Base-by-base conservation (phyloP, 805 yeast genomes). In the Cyberlindnera nakhonratchasimensis region DNA sequence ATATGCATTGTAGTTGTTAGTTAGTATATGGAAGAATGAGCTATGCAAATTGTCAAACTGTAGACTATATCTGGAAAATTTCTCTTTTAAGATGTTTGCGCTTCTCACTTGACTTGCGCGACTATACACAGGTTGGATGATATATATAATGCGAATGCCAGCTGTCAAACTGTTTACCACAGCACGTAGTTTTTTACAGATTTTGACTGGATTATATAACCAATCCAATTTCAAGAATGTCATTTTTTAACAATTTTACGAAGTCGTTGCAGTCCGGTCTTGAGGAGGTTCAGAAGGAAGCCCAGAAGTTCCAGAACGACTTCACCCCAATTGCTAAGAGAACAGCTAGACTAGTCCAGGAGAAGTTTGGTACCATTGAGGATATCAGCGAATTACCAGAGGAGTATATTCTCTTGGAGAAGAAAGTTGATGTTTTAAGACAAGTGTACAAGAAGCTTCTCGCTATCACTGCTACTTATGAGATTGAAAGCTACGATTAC, bases 401-500 rank as follows among this genome's bases (percentile, higher is more conserved):
- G 31, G 89, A 83, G 48, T 86, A 86, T 62, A 70, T 77, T 42
- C 72, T 75, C 45, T 67, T 86, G 55, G 95, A 85, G 59, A 69
- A 72, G 47, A 76, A 76, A 55, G 80, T 82, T 45, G 91, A 84
- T 59, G 70, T 77, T 39, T 66, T 84, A 52, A 77, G 78, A 59
- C 70, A 69, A 37, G 74, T 80, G 45, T 80, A 82, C 64, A 78
- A 69, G 51, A 71, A 72, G 54, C 55, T 74, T 11, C 53, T 75
- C n/a, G 50, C 65, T 5, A 73, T 77, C 40, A 72, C 82, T 6
- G 70, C 69, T 37, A 86, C 89, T 31, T 86, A 78, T 57, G 87
- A 76, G 55, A 77, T 82, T 47, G 84, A 82, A 52, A 76, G 85
- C 37, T 86, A 86, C 59, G 95, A 86, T 60, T 85, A 83, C 55